Conservation (phyloP, 1,284 basidiomycete species). For the Bjerkandera adusta region DNA sequence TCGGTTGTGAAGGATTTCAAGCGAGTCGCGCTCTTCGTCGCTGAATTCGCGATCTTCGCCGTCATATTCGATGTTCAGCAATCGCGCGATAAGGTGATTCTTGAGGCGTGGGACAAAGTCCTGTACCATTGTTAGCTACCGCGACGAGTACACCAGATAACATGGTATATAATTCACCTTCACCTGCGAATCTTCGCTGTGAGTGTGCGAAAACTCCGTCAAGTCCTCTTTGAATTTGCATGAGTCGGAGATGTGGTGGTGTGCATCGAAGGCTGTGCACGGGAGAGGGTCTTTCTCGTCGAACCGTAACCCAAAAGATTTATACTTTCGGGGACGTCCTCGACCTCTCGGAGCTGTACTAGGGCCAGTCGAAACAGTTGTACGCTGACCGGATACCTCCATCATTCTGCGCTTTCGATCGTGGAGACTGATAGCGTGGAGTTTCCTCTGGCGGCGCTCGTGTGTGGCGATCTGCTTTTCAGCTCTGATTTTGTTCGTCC, state of each 20-base stretch:
- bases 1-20: slow-evolving; percentile 21
- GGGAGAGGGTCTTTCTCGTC: slow-evolving; percentile 8
- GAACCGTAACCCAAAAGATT: neutral
- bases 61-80: slow-evolving; percentile 7
- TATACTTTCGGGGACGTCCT: neutral
- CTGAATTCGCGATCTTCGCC: slow-evolving; percentile 7
- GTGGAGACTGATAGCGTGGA: neutral
- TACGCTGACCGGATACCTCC: neutral
- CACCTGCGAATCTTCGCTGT: slow-evolving; percentile 20
- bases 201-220: slow-evolving; percentile 12
- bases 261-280: slow-evolving; percentile 8
- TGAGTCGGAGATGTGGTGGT: slow-evolving; percentile 19
- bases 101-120: slow-evolving; percentile 22
- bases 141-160: neutral
- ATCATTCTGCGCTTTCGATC: neutral
- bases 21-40: neutral
- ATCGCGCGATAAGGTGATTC: slow-evolving; percentile 21
- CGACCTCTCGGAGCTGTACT: neutral
- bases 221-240: slow-evolving; percentile 18
- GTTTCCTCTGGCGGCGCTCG: neutral
- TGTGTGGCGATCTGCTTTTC: slow-evolving; percentile 9
- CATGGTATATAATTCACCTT: slow-evolving; percentile 18
- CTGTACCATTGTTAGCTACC: slow-evolving; percentile 19
- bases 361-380: neutral
- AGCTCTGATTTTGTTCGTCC: slow-evolving; percentile 11